Evolutionary conservation across 2,329 filamentous ascomycete species (phyloP).

Genomic region (Pseudopithomyces maydicus): DNA sequence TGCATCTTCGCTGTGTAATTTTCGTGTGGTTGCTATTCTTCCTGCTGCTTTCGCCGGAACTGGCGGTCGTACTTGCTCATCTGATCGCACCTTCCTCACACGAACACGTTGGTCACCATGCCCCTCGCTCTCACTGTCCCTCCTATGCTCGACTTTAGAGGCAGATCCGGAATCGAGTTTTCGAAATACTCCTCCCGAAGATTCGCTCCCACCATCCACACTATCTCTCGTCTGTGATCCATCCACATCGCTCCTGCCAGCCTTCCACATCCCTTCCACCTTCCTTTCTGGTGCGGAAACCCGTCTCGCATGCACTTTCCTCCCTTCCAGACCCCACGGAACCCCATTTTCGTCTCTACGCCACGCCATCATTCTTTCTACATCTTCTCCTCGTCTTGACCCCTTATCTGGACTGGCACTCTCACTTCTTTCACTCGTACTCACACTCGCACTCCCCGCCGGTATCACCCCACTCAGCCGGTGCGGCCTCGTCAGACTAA

Average conservation of each 20-base stretch:
- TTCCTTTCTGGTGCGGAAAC: no score
- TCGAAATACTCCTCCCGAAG: no score
- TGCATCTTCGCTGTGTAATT: not conserved
- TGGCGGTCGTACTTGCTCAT: constrained; percentile 14
- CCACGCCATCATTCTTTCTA: no score
- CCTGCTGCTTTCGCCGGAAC: not conserved
- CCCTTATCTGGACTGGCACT: constrained; percentile 21
- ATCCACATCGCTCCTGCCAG: no score
- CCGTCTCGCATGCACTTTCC: constrained; percentile 30
- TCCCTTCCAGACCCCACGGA: constrained; percentile 14
- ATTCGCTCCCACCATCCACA: constrained; percentile 24
- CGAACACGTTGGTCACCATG: constrained; percentile 12
- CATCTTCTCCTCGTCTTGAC: constrained; percentile 8
- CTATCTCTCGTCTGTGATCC: no score
- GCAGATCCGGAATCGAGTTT: no score
- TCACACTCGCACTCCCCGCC: constrained; percentile 23
- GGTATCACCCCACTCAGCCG: constrained; percentile 33
- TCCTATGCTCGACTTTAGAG: constrained; percentile 3
- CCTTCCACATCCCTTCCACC: no score
- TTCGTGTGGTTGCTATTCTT: not conserved
- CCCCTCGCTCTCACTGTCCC: constrained; percentile 14
- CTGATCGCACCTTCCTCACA: constrained; percentile 18
- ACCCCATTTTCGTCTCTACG: no score
- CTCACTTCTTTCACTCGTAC: constrained; percentile 27
- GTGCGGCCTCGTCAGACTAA: constrained; percentile 36